Conservation (phyloP, 139 green algal species). For the Nannochloris sp. region DNA sequence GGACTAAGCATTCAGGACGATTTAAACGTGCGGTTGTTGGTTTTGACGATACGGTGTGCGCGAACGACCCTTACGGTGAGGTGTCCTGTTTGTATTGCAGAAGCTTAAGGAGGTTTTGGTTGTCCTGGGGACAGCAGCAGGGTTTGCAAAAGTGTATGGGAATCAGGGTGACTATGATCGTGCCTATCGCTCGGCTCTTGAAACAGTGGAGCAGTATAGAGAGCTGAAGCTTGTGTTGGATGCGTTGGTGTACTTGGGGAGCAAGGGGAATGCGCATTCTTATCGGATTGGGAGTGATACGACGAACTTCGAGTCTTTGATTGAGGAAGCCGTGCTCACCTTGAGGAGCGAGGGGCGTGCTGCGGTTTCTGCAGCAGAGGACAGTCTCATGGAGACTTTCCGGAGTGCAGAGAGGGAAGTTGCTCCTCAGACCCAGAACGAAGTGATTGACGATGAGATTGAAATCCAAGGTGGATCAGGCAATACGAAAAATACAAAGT, state of each 20-base stretch:
- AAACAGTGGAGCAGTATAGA: background rate
- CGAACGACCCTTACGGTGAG: no score
- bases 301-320: background rate
- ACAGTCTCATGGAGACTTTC: background rate
- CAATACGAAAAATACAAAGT: background rate
- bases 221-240: background rate
- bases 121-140: no score
- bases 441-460: constrained; percentile 3
- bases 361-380: background rate
- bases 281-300: background rate
- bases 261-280: background rate
- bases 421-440: background rate
- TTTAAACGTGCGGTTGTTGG: no score
- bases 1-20: no score
- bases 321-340: background rate
- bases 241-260: background rate
- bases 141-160: no score
- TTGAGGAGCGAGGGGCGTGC: background rate
- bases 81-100: no score
- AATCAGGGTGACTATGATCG: no score
- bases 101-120: no score
- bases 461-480: background rate
- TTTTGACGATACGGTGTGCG: no score
- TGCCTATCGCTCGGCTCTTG: background rate
- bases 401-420: background rate